Evolutionary conservation across 1,284 basidiomycete species (phyloP), one percentile per base, ranked within the genome.

Genomic region (Trichosporon sp.): DNA sequence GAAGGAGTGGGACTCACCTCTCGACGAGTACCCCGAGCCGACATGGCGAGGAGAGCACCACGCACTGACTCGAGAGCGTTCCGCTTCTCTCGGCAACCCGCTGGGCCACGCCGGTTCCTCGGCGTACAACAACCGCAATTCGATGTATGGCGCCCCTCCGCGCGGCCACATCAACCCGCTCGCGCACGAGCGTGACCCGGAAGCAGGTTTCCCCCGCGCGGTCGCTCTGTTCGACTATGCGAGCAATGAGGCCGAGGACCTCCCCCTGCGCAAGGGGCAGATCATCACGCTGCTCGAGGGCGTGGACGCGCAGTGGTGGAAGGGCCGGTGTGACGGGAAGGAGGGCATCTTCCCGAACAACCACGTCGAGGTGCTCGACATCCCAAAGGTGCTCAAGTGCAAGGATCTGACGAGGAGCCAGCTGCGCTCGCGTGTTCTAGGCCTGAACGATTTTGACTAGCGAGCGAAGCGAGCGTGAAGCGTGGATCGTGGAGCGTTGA

Each of bases 251-350:
- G 88, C 85, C 11, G 93, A 92, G 1, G 94, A 97, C 83, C 81
- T 97, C 56, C 90, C 91, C 0, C 92, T 97, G 80, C 87, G 85
- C n/a, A 93, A 91, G 81, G 93, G 93, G 0, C 90, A 96, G 74
- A 87, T 95, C 16, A 90, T 97, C 69, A 87, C 85, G 10, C 87
- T 96, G 16, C 88, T 89, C 19, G 87, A 91, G 79, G 91, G 89
- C 84, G 93, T 90, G 72, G 88, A 90, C 51, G 92, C 88, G 56
- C 91, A 93, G 74, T 95, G 93, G 93, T 91, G 78, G 78, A 73
- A 68, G 35, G 82, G 84, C 68, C 86, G 87, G 7, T 82, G n/a
- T 19, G 81, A 84, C 4, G 81, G 84, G 1, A 74, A 80, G 35
- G 83, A 84, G 71, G 88, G 88, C 10, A 86, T 88, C 51, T 88